phyloP scores from a whole-genome alignment of 208 protist species.

The Trypanosomatidae sp. region DNA sequence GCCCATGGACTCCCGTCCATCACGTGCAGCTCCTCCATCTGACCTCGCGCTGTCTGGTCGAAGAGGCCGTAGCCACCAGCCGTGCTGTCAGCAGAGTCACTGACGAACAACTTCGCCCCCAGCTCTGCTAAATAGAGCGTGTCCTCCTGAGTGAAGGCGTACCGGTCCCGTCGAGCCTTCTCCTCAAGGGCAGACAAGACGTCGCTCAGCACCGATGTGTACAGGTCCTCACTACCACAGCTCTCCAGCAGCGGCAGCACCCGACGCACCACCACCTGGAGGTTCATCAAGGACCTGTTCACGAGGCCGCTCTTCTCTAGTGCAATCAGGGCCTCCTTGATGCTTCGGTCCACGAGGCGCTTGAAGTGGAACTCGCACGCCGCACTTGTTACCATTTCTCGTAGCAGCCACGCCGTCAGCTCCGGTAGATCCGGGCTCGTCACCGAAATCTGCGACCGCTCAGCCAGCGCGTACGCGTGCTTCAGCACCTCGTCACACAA shows the following conservation, averaged over 20 bases:
- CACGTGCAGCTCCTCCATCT: slow-evolving; percentile 86
- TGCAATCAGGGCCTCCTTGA: slow-evolving; percentile 44
- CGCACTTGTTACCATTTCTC: slow-evolving; percentile 45
- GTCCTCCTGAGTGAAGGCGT: slow-evolving; percentile 57
- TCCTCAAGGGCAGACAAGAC: slow-evolving; percentile 68
- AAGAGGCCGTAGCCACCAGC: slow-evolving; percentile 28
- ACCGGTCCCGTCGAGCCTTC: slow-evolving; percentile 46
- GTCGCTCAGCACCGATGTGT: slow-evolving; percentile 55
- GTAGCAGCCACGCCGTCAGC: slow-evolving; percentile 76
- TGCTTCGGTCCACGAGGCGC: slow-evolving; percentile 51
- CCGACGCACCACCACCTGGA: slow-evolving; percentile 42
- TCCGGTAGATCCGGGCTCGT: slow-evolving; percentile 44
- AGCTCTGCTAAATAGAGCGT: slow-evolving; percentile 62
- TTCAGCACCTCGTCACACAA: slow-evolving; percentile 24
- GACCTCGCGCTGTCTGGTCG: slow-evolving; percentile 51
- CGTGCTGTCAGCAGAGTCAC: slow-evolving; percentile 21
- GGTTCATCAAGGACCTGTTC: slow-evolving; percentile 28
- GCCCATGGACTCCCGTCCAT: slow-evolving; percentile 86
- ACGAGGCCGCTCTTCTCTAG: slow-evolving; percentile 65
- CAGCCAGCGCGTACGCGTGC: slow-evolving; percentile 26
- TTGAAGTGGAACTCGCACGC: slow-evolving; percentile 61
- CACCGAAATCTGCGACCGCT: slow-evolving; percentile 35
- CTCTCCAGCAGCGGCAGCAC: slow-evolving; percentile 71
- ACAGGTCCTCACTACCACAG: slow-evolving; percentile 70
- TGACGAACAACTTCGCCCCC: slow-evolving; percentile 64